A percentile compares a stretch with the other conserved stretches of the same genome.
phyloP scores from a whole-genome alignment of 2,329 filamentous ascomycete genomes.

The Aspergillus sojae region DNA sequence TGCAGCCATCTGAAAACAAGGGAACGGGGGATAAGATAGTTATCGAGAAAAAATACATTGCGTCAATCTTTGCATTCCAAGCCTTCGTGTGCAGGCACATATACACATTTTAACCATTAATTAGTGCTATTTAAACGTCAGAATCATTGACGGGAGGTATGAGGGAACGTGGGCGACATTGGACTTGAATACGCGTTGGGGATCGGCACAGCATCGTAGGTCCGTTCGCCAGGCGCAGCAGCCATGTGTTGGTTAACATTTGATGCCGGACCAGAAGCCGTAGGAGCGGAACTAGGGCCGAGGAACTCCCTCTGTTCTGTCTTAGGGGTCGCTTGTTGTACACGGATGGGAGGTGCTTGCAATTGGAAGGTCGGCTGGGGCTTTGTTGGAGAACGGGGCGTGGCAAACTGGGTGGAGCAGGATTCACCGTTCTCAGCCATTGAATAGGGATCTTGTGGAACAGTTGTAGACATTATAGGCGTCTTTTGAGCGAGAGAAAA shows the following conservation, averaged over 20 bases:
- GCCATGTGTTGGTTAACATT: constrained; percentile 66
- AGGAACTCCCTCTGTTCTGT: constrained; percentile 65
- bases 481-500: constrained; percentile 71
- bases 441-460: constrained; percentile 48
- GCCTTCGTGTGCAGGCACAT: not conserved
- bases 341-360: constrained; percentile 78
- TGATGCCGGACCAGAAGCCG: constrained; percentile 34
- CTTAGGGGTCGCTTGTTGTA: constrained; percentile 76
- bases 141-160: constrained; percentile 25
- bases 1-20: not conserved
- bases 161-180: constrained; percentile 46
- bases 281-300: constrained; percentile 44
- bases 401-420: constrained; percentile 53
- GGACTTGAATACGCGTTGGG: constrained; percentile 74
- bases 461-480: constrained; percentile 41
- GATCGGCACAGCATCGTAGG: constrained; percentile 85
- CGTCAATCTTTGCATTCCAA: not conserved
- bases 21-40: not conserved
- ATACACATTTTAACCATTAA: not conserved
- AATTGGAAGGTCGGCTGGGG: constrained; percentile 73
- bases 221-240: constrained; percentile 76
- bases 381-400: constrained; percentile 65
- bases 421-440: constrained; percentile 58
- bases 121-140: not conserved
- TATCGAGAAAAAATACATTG: not conserved